Evolutionary conservation across 352 stramenopile genomes (phyloP).

Genomic region (Globisporangium nagaii): DNA sequence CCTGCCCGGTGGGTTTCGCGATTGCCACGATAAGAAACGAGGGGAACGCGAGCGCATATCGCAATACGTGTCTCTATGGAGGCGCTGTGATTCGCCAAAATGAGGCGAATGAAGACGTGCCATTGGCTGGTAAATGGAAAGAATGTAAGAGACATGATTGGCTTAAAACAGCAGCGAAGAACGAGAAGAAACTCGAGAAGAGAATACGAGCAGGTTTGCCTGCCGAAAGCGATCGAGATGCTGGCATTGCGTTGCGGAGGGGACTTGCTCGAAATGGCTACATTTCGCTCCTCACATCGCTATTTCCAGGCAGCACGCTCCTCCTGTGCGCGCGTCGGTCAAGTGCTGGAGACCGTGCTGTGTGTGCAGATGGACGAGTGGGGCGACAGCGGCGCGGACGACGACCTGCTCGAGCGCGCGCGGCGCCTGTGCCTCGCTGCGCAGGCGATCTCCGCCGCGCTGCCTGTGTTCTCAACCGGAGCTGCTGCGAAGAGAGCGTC

Average conservation of each 20-base stretch:
- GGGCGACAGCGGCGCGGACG: neutral
- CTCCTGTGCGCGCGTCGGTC: no score
- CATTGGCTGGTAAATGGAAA: no score
- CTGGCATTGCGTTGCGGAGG: no score
- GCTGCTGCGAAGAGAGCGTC: no score
- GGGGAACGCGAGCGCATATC: no score
- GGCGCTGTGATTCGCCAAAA: no score
- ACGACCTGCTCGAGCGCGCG: slow-evolving; percentile 41
- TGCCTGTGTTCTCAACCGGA: neutral
- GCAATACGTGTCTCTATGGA: no score
- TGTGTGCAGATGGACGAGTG: neutral
- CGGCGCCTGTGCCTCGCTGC: slow-evolving; percentile 30
- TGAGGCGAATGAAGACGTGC: no score
- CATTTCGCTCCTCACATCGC: neutral
- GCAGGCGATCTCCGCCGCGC: slow-evolving; percentile 10
- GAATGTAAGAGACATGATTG: no score
- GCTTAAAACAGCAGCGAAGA: no score
- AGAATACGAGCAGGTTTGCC: neutral
- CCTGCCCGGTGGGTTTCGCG: neutral
- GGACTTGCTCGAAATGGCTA: neutral
- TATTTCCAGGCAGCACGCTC: neutral
- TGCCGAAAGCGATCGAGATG: neutral
- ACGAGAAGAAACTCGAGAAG: neutral
- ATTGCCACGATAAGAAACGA: neutral
- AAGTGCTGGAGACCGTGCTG: no score